Evolutionary conservation across 371 early-diverging fungal species (phyloP), one percentile per base, ranked within the genome.

Genomic region (Mucor saturninus): DNA sequence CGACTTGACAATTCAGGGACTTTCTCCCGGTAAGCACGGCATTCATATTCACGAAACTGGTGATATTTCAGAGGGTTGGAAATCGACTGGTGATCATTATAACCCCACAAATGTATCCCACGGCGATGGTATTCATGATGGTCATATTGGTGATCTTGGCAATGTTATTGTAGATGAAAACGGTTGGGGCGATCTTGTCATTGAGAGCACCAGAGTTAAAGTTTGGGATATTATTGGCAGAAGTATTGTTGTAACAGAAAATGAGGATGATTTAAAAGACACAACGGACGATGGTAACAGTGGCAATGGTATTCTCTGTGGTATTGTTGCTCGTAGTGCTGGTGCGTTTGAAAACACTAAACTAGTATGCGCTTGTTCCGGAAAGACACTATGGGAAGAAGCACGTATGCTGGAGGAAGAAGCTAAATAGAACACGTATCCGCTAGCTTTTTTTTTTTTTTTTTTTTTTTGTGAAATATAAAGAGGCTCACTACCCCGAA

Each of bases 321-420:
- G 96, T 38, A 88, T 95, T 55, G 80, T 95, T 71, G 96, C 96
- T 4, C 83, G 96, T 65, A 89, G 89, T 46, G 95, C 96, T 4
- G 96, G 96, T 40, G 85, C 90, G 38, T 95, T 95, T 80, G 91
- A 95, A 69, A 95, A 95, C 65, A 83, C 83, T 30, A 95, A 95
- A 67, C 82, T 83, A 71, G 86, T 95, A n/a, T 95, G 96, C 69
- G 89, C 91, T 30, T 95, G 96, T 71, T 80, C 77, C 35, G 96
- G 96, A 15, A 83, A 85, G 58, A 95, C 95, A 6, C 71, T 95
- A 48, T 95, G 95, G 95, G 89, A 93, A 62, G 96, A 94, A 61
- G 82, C 86, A 13, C 75, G 86, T 43, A 14, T 69, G 10, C 13
- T 64, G 14, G 69, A 69, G 35, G 57, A 61, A 29, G 49, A 64